Evolutionary conservation across 495 filamentous ascomycete species (phyloP), one percentile per base, ranked within the genome.

Genomic region (Collariella sp.): DNA sequence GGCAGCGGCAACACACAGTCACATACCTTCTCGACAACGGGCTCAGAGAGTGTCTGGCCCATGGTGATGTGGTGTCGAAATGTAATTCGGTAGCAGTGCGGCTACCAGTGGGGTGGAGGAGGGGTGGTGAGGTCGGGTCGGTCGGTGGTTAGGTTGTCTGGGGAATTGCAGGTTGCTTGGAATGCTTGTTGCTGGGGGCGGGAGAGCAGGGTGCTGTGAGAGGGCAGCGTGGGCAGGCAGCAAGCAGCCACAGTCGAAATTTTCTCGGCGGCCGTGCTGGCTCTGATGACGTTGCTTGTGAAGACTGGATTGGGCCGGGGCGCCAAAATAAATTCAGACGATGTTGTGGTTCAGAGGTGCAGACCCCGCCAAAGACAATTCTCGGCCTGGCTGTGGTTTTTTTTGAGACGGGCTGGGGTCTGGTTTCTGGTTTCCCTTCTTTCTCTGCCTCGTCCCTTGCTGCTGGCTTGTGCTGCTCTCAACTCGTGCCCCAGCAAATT

Each of bases 21-120:
- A 74, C 85, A 67, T 78, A 98, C 93, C 90, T 98, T 98, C 65
- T 97, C 93, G 60, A 95, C 86, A 63, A 97, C 91, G 47, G 93
- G 93, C 79, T 98, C 94, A 68, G 93, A 97, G 67, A 98, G 85
- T 70, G 93, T 98, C 81, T 98, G 93, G 82, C 93, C 93, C 93
- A 98, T 98, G 67, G 64, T 70, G 66, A 65, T 42, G 57, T 23
- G 46, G 43, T 52, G 31, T 55, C 46, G 48, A 48, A 52, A 46
- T 54, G 53, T 45, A 39, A 55, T 50, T 60, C 41, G 58, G 56
- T 54, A 63, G 59, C 57, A 48, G 31, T 42, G 52, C 58, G 57
- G 59, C 66, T 61, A 64, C 63, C 61, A 47, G 58, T 52, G 42
- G 50, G 48, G 46, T 42, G 54, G 50, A 55, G 50, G 33, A 31